These are phyloP conservation scores for Jacaranda copaia DNA, from an alignment of 257 asterid species.

Conservation along the genomic window DNA sequence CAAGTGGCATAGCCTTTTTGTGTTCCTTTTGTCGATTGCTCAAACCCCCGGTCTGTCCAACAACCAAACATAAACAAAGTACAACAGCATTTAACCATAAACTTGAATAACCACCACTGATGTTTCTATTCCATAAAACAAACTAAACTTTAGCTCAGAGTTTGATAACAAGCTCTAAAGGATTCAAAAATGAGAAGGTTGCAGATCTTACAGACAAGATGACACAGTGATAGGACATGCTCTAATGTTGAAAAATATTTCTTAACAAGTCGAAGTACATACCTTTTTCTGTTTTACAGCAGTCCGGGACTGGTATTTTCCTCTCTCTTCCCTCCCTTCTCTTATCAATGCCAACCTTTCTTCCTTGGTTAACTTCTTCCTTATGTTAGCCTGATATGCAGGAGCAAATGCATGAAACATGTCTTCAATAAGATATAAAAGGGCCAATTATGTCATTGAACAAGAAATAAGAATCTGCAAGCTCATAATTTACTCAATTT, in stretches of 20 bases:
- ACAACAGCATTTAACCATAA: neutral
- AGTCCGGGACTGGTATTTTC: constrained; percentile 67
- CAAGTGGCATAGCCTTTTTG: constrained; percentile 78
- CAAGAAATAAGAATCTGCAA: constrained; percentile 12
- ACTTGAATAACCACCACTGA: constrained; percentile 10
- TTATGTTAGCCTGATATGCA: constrained; percentile 71
- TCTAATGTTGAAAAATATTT: neutral
- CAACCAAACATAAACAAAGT: constrained; percentile 17
- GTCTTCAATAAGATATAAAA: constrained; percentile 2
- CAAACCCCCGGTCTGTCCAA: constrained; percentile 74
- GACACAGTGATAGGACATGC: neutral
- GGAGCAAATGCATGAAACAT: constrained; percentile 39
- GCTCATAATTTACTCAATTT: neutral
- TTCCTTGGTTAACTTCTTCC: constrained; percentile 74
- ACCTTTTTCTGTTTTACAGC: constrained; percentile 84
- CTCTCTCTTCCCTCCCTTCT: constrained; percentile 84
- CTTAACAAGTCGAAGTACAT: neutral
- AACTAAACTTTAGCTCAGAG: neutral
- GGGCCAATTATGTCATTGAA: constrained; percentile 8
- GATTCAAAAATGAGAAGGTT: neutral
- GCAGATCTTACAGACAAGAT: neutral
- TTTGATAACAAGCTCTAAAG: neutral
- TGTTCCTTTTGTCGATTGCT: constrained; percentile 85
- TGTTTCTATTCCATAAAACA: neutral
- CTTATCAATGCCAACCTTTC: constrained; percentile 63